Evolutionary conservation across 768 basidiomycete genomes (phyloP), one percentile per base, ranked within the genome.

Genomic region (Macrolepiota fuliginosa): DNA sequence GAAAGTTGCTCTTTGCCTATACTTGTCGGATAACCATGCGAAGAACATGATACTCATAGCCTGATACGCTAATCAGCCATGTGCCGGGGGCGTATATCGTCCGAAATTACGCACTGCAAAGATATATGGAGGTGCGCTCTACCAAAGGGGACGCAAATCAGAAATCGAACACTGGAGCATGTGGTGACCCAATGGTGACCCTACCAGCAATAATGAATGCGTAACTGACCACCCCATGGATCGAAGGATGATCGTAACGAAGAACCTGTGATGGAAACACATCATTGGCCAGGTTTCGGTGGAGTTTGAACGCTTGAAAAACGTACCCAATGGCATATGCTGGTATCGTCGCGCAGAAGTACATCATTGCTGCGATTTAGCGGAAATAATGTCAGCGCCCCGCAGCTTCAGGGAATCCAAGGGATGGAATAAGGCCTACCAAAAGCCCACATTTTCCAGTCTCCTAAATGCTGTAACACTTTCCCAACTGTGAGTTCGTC

Each of bases 381-480:
- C 63, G 25, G 42, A 50, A 49, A 56, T n/a, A 51, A 32, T 50
- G 4, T 53, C 35, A 57, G 32, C 10, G 25, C 36, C 13, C n/a
- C 42, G 12, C 10, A 9, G 11, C 13, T 45, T 35, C 58, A n/a
- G 27, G 11, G 22, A 24, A 53, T 62, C 29, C 45, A 19, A 49
- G 4, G 36, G 12, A 39, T 61, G 22, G 24, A 29, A 27, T 46
- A 3, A 56, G 37, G 50, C 70, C 50, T 64, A 79, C 81, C 75
- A 65, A 78, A 77, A 17, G 74, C 74, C 79, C 80, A 81, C n/a
- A 81, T 67, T 60, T 74, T 81, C 81, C 81, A 83, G 66, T 83
- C 83, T 25, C 69, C 67, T 10, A 81, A 65, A 61, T 81, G 77
- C 36, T 60, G 55, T 40, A 74, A 50, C 17, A 78, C 62, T 61